Evolutionary conservation across 2,329 filamentous ascomycete species (phyloP).

Genomic region (Fusarium phyllophilum): DNA sequence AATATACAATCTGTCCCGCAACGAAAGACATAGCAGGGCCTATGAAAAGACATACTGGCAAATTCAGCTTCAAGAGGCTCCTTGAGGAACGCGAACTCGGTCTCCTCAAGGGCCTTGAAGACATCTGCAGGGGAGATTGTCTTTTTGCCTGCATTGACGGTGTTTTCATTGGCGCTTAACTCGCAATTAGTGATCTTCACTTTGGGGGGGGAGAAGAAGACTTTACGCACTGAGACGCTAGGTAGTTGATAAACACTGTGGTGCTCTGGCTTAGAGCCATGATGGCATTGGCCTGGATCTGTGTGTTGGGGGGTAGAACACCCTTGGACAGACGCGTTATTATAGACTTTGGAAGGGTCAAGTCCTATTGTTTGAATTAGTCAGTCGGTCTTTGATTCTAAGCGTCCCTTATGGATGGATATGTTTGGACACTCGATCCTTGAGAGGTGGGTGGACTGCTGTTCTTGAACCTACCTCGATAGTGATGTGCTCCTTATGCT

Average conservation of each 20-base stretch:
- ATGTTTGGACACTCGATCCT: background rate
- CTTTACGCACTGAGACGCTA: constrained; percentile 74
- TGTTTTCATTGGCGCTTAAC: constrained; percentile 79
- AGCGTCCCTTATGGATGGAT: background rate
- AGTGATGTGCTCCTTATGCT: constrained; percentile 51
- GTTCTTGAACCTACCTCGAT: constrained; percentile 62
- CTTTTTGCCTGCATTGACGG: constrained; percentile 74
- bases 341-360: constrained; percentile 82
- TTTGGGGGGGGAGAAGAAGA: background rate
- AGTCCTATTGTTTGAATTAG: constrained; percentile 62
- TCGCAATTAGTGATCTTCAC: constrained; percentile 2
- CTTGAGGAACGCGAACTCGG: constrained; percentile 79
- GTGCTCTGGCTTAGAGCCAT: constrained; percentile 83
- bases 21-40: background rate
- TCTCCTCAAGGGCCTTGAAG: constrained; percentile 79
- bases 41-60: constrained; percentile 65
- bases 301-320: constrained; percentile 81
- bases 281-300: constrained; percentile 85
- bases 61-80: constrained; percentile 78
- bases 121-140: constrained; percentile 82
- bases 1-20: background rate
- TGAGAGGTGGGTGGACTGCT: background rate
- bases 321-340: constrained; percentile 83
- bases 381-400: background rate
- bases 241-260: constrained; percentile 84